Percentiles rank a stretch among this genome's conserved stretches.
Conservation (phyloP, 148 eudicot genomes). For the Arctostaphylos glauca region DNA sequence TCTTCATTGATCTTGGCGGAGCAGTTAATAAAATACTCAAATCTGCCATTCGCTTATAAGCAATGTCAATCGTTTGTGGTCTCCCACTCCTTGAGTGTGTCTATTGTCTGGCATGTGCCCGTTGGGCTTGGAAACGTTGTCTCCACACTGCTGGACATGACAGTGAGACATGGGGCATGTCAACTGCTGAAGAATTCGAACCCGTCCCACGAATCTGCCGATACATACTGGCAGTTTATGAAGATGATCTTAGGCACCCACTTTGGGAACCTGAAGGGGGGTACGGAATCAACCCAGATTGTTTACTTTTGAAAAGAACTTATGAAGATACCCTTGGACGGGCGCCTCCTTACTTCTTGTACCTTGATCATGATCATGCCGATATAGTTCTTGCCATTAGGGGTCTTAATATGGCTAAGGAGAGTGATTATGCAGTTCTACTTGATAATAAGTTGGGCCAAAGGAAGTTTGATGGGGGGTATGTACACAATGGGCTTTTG, state of each 20-base stretch:
- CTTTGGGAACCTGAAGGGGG: constrained; percentile 80
- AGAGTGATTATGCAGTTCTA: constrained; percentile 80
- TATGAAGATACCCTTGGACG: constrained; percentile 61
- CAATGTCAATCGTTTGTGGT: constrained; percentile 79
- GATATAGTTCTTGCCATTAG: constrained; percentile 90
- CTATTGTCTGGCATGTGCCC: constrained; percentile 77
- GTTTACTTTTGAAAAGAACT: constrained; percentile 44
- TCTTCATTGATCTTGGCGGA: too few species aligned
- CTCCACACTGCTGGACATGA: constrained; percentile 82
- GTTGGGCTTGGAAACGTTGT: constrained; percentile 97
- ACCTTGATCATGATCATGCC: constrained; percentile 69
- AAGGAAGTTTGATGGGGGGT: constrained; percentile 89
- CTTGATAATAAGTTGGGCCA: constrained; percentile 88
- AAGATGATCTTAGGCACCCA: constrained; percentile 72
- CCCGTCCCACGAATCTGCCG: constrained; percentile 88
- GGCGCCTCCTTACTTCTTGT: constrained; percentile 77
- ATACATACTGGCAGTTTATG: constrained; percentile 78
- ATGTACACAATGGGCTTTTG: constrained; percentile 86
- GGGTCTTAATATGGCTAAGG: constrained; percentile 81
- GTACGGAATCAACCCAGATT: constrained; percentile 70
- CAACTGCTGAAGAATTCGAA: constrained; percentile 82
- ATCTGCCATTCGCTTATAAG: constrained; percentile 9
- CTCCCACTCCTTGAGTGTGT: constrained; percentile 88
- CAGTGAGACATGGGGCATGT: constrained; percentile 81
- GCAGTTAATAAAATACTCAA: neutral